Conservation (phyloP, 148 eudicot species). For the Chenopodium formosanum region DNA sequence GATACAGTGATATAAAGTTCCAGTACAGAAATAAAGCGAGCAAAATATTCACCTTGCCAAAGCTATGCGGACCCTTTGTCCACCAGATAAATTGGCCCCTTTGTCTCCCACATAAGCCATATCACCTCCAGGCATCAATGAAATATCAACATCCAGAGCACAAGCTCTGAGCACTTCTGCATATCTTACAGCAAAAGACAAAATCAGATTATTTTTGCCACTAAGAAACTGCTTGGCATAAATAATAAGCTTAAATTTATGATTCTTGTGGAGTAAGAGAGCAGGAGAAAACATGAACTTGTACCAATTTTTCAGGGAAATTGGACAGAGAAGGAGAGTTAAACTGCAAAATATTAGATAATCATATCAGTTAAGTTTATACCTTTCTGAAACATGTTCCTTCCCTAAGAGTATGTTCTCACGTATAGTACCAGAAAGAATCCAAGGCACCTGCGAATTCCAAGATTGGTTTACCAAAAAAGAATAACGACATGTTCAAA, state of each 20-base stretch:
- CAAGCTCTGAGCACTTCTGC: constrained; percentile 69
- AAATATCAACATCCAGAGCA: constrained; percentile 75
- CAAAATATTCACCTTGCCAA: constrained; percentile 63
- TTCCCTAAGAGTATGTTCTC: constrained; percentile 80
- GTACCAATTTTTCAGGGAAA: not conserved
- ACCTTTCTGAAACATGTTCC: constrained; percentile 71
- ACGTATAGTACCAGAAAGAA: constrained; percentile 85
- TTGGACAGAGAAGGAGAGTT: constrained; percentile 12
- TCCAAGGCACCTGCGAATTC: constrained; percentile 76
- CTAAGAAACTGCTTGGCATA: constrained; percentile 3
- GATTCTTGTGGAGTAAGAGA: not conserved
- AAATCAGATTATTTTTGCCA: not conserved
- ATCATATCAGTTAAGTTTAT: constrained; percentile 1
- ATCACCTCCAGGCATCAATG: constrained; percentile 80
- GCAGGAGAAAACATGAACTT: constrained; percentile 3
- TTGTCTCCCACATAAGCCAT: constrained; percentile 81
- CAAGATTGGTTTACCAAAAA: constrained; percentile 23
- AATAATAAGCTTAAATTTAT: not conserved
- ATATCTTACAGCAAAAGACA: constrained; percentile 45
- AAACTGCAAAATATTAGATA: constrained; percentile 4
- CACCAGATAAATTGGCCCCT: constrained; percentile 90
- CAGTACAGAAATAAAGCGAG: constrained; percentile 6
- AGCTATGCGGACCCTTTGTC: constrained; percentile 94
- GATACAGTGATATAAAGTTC: not conserved
- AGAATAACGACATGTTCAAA: not conserved